These are phyloP conservation scores for Aleurites moluccanus DNA, from an alignment of 441 rosid species.

Conservation along the genomic window DNA sequence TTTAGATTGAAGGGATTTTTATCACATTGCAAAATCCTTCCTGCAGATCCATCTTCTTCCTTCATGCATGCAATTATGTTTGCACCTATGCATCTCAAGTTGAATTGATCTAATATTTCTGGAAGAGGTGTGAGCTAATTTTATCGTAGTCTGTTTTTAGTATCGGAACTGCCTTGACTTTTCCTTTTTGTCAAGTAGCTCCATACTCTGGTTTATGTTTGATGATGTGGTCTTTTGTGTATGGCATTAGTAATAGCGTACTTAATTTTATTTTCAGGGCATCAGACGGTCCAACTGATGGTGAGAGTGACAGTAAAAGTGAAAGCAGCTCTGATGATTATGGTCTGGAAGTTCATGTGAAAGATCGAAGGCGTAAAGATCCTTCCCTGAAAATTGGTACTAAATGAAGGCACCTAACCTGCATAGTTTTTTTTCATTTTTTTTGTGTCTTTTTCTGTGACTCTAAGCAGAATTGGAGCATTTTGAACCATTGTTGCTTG, in stretches of 20 bases:
- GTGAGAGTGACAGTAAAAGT: conserved; percentile 54
- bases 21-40: background rate
- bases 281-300: conserved; percentile 53
- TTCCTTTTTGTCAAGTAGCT: background rate
- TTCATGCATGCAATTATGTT: background rate
- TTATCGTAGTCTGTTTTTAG: background rate
- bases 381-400: conserved; percentile 53
- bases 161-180: background rate
- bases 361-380: conserved; percentile 41
- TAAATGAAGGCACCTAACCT: background rate
- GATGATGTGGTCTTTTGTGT: background rate
- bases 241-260: background rate
- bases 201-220: background rate
- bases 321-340: conserved; percentile 53
- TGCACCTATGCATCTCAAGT: background rate
- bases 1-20: background rate
- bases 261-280: conserved; percentile 35
- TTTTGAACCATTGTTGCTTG: no score
- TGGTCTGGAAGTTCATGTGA: conserved; percentile 39
- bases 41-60: background rate
- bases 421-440: no score
- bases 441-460: no score
- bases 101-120: background rate
- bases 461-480: no score
- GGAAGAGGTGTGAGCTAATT: background rate